Evolutionary conservation across 148 eudicot genomes (phyloP).

Genomic region (Arbutus unedo): DNA sequence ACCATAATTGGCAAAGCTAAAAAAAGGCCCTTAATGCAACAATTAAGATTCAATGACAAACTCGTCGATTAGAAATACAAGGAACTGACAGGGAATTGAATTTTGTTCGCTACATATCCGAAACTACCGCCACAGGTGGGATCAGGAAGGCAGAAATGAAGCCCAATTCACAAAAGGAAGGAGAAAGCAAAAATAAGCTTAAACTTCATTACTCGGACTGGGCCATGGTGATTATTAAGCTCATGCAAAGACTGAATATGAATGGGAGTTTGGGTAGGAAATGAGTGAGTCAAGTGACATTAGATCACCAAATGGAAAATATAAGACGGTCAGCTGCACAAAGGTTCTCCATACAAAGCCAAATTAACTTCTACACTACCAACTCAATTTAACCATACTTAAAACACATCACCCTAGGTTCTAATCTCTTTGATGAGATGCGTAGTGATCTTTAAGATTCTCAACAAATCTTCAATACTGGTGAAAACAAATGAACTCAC

Average conservation of each 20-base stretch:
- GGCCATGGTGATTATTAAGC: not conserved
- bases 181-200: not conserved
- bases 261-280: too few species aligned
- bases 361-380: not conserved
- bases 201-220: not conserved
- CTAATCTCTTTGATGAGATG: not conserved
- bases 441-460: not conserved
- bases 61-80: not conserved
- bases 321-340: not conserved
- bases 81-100: not conserved
- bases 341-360: not conserved
- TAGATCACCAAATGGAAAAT: too few species aligned
- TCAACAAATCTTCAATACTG: not conserved
- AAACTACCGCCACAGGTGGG: not conserved
- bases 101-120: too few species aligned
- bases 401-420: not conserved
- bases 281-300: too few species aligned
- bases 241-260: not conserved
- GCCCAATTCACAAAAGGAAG: not conserved
- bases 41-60: not conserved
- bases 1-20: not conserved
- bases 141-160: not conserved
- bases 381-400: not conserved
- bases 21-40: not conserved
- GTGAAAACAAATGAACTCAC: not conserved